These are phyloP conservation scores for Vigna hirtella DNA, from an alignment of 306 rosid genomes.

Conservation along the genomic window DNA sequence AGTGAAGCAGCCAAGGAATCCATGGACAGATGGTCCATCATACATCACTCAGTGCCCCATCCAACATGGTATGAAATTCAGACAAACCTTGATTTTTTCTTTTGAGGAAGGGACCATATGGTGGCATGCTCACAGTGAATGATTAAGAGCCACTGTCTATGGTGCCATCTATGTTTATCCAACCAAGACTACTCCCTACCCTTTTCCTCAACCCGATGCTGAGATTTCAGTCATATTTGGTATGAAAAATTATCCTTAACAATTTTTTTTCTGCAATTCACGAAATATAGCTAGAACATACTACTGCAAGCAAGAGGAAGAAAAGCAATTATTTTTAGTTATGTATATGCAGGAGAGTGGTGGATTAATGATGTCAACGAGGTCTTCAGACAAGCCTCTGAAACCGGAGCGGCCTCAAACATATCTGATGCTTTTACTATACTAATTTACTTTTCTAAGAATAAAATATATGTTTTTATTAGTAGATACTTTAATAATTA, in stretches of 20 bases:
- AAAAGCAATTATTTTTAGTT: not conserved
- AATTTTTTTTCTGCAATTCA: not conserved
- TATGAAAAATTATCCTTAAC: not conserved
- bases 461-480: too few relatives aligned
- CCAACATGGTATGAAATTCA: conserved; percentile 49
- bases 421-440: conserved; percentile 49
- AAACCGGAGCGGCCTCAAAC: conserved; percentile 51
- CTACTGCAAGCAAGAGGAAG: not conserved
- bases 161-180: conserved; percentile 62
- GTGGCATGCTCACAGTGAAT: conserved; percentile 71
- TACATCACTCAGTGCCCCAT: conserved; percentile 66
- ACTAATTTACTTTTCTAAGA: too few relatives aligned
- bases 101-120: conserved; percentile 59
- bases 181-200: conserved; percentile 34
- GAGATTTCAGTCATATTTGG: conserved; percentile 57
- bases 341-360: conserved; percentile 55
- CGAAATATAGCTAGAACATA: not conserved
- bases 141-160: conserved; percentile 60
- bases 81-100: conserved; percentile 52
- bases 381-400: conserved; percentile 35
- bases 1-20: conserved; percentile 53
- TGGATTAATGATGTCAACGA: conserved; percentile 59
- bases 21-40: conserved; percentile 62
- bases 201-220: conserved; percentile 52
- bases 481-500: too few relatives aligned